Percentiles rank a stretch among this genome's conserved stretches.
Evolutionary conservation across 192 early-diverging fungal genomes (phyloP).

Genomic region (Linnemannia schmuckeri): DNA sequence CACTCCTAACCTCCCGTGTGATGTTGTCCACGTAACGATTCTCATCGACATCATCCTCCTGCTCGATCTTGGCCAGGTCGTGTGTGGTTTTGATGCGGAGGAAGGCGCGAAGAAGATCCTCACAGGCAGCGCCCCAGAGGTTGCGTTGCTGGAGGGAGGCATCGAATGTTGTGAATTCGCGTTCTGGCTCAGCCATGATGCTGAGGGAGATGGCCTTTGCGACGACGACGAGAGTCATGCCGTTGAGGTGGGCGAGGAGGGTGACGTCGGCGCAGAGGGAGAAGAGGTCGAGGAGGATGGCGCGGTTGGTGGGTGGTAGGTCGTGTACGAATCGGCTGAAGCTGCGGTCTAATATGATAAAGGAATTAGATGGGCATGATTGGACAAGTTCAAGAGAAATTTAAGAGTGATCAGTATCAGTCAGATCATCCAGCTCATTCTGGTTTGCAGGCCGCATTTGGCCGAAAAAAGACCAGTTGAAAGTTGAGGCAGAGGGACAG

Average conservation of each 20-base stretch:
- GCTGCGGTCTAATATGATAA: slow-evolving; percentile 23
- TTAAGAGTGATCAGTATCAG: neutral
- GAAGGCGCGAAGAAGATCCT: slow-evolving; percentile 50
- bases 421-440: neutral
- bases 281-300: slow-evolving; percentile 49
- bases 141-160: slow-evolving; percentile 48
- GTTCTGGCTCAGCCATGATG: slow-evolving; percentile 47
- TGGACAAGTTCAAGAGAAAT: neutral
- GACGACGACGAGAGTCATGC: slow-evolving; percentile 44
- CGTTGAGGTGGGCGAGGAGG: slow-evolving; percentile 50
- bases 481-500: neutral
- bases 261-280: slow-evolving; percentile 53
- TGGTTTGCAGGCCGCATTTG: neutral
- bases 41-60: slow-evolving; percentile 51
- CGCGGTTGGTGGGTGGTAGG: slow-evolving; percentile 43
- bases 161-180: slow-evolving; percentile 48
- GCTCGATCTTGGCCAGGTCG: slow-evolving; percentile 53
- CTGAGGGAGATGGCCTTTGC: slow-evolving; percentile 56
- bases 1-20: slow-evolving; percentile 45
- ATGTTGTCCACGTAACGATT: slow-evolving; percentile 55
- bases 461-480: neutral
- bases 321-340: slow-evolving; percentile 42
- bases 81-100: slow-evolving; percentile 51
- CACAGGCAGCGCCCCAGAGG: slow-evolving; percentile 50
- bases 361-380: neutral